phyloP scores from a whole-genome alignment of 192 early-diverging fungal genomes.

The Phycomyces blakesleeanus region DNA sequence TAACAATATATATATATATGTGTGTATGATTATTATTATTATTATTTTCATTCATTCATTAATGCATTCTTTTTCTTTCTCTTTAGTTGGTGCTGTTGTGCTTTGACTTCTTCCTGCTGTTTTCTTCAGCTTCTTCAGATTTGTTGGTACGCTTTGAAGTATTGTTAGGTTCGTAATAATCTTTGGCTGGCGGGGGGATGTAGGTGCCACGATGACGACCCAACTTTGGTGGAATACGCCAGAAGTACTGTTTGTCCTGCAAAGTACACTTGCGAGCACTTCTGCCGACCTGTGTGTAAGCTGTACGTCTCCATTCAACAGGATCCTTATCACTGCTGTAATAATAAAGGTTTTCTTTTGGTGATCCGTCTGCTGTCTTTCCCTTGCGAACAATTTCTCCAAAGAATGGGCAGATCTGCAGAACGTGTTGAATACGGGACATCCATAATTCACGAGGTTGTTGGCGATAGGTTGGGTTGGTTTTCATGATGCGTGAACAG shows the following conservation, averaged over 20 bases:
- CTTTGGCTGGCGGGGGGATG: slow-evolving; percentile 33
- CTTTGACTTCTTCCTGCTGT: too few relatives aligned
- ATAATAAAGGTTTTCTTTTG: slow-evolving; percentile 50
- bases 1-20: too few relatives aligned
- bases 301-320: slow-evolving; percentile 47
- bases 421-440: slow-evolving; percentile 34
- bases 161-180: neutral
- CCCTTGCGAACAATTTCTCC: slow-evolving; percentile 52
- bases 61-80: too few relatives aligned
- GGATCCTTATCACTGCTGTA: slow-evolving; percentile 51
- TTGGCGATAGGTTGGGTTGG: slow-evolving; percentile 33
- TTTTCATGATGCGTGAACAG: slow-evolving; percentile 45
- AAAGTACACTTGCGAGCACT: slow-evolving; percentile 54
- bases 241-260: slow-evolving; percentile 53
- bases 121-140: too few relatives aligned
- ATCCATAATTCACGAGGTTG: slow-evolving; percentile 35
- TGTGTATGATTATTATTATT: too few relatives aligned
- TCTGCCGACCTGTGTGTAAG: slow-evolving; percentile 48
- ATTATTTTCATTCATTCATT: too few relatives aligned
- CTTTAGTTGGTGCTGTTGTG: too few relatives aligned
- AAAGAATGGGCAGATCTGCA: slow-evolving; percentile 42
- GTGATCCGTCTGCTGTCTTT: slow-evolving; percentile 53
- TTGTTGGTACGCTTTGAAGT: too few relatives aligned
- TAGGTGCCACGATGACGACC: slow-evolving; percentile 41
- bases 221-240: slow-evolving; percentile 55